phyloP scores from a whole-genome alignment of 148 eudicot species.

The Cornus florida region DNA sequence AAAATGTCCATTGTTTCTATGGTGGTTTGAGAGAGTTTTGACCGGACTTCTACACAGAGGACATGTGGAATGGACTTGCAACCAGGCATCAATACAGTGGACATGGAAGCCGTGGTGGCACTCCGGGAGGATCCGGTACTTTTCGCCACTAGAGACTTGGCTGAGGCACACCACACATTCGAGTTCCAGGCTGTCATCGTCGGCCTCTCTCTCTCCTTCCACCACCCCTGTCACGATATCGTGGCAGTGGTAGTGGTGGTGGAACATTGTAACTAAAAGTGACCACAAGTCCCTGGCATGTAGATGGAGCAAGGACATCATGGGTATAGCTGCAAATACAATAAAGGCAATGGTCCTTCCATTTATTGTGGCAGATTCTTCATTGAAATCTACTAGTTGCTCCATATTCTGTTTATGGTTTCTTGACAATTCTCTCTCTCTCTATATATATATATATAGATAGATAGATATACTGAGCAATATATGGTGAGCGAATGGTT shows the following conservation, averaged over 20 bases:
- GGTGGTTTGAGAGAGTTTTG: not conserved
- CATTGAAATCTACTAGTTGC: not conserved
- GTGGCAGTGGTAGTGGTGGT: not conserved
- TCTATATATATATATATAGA: not conserved
- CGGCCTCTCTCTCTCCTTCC: not conserved
- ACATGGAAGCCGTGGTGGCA: constrained; percentile 16
- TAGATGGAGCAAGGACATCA: not conserved
- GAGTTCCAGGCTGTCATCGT: not conserved
- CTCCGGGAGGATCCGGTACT: not conserved
- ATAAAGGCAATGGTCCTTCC: not conserved
- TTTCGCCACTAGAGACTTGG: not conserved
- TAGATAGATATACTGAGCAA: not conserved
- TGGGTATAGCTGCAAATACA: not conserved
- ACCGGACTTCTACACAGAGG: constrained; percentile 14
- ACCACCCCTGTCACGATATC: not conserved
- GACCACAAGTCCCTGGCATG: not conserved
- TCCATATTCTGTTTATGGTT: not conserved
- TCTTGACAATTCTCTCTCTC: not conserved
- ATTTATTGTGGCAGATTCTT: not conserved
- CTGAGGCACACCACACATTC: constrained; percentile 15
- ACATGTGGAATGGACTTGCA: constrained; percentile 9
- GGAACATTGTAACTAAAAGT: not conserved
- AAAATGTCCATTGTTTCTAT: not conserved
- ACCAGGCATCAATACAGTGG: constrained; percentile 19
- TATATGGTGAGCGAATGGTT: not conserved